Evolutionary conservation across 108 stramenopile species (phyloP).

Genomic region (Cylindrotheca fusiformis): DNA sequence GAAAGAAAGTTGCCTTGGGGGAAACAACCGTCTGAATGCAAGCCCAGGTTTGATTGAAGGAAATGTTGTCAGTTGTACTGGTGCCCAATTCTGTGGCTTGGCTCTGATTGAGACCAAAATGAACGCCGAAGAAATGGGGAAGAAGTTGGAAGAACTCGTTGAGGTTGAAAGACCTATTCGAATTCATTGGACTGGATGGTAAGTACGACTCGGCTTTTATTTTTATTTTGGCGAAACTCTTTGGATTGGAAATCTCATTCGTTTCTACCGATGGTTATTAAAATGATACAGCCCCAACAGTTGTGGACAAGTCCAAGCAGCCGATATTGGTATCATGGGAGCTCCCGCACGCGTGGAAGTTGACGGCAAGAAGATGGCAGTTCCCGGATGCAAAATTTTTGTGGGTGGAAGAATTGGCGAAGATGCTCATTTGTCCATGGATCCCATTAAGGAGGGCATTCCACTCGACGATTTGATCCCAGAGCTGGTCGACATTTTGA

Average conservation of each 20-base stretch:
- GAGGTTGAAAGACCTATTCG: slow-evolving; percentile 79
- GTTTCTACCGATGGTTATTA: neutral
- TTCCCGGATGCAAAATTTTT: slow-evolving; percentile 93
- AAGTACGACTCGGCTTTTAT: slow-evolving; percentile 25
- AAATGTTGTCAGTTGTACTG: slow-evolving; percentile 90
- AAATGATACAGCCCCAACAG: slow-evolving; percentile 74
- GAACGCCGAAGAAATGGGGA: slow-evolving; percentile 64
- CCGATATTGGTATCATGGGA: slow-evolving; percentile 96
- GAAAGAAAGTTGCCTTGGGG: slow-evolving; percentile 53
- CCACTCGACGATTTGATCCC: slow-evolving; percentile 76
- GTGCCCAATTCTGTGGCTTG: slow-evolving; percentile 91
- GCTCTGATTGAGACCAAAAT: slow-evolving; percentile 91
- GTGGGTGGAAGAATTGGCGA: slow-evolving; percentile 89
- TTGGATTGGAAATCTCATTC: neutral
- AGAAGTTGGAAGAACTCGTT: slow-evolving; percentile 78
- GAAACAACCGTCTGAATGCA: slow-evolving; percentile 52
- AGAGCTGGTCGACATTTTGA: slow-evolving; percentile 71
- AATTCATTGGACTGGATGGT: slow-evolving; percentile 96
- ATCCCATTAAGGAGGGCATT: slow-evolving; percentile 65
- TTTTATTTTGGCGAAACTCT: no score
- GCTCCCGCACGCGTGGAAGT: slow-evolving; percentile 81
- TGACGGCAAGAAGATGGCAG: slow-evolving; percentile 83
- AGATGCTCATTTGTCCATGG: slow-evolving; percentile 74
- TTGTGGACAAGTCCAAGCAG: slow-evolving; percentile 94
- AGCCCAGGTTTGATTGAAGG: slow-evolving; percentile 82